These are phyloP conservation scores for Pleurotus djamor DNA, from an alignment of 768 basidiomycete genomes.

Conservation along the genomic window DNA sequence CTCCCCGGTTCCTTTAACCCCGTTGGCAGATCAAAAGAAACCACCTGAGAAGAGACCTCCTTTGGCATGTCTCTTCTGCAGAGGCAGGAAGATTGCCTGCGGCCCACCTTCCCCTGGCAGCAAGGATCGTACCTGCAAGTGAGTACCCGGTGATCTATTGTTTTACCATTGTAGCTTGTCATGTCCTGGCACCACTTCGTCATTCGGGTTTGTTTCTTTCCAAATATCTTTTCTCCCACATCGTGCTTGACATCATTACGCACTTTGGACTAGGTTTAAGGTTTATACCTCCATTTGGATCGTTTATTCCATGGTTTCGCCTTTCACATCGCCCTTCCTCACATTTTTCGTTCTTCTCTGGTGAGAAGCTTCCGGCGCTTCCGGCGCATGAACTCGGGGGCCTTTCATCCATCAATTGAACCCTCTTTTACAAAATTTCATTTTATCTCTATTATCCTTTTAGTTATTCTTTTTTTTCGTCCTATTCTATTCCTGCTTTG, in stretches of 20 bases:
- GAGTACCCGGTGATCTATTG: conserved; percentile 23
- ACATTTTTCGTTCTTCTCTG: too few species aligned
- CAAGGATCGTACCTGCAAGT: conserved; percentile 65
- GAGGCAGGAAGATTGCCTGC: conserved; percentile 69
- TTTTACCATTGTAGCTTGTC: neutral
- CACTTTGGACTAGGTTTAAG: neutral
- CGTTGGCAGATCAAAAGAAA: conserved; percentile 23
- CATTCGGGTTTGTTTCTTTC: neutral
- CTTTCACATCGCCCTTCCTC: neutral
- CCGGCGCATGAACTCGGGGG: neutral
- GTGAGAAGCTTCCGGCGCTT: neutral
- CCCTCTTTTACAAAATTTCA: neutral
- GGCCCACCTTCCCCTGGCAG: conserved; percentile 55
- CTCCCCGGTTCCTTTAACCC: conserved; percentile 17
- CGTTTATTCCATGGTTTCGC: neutral
- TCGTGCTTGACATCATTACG: neutral
- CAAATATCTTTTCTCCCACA: neutral
- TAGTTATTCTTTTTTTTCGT: neutral
- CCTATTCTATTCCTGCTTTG: conserved; percentile 11
- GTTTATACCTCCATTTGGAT: neutral
- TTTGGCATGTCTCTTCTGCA: conserved; percentile 63
- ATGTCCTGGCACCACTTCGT: neutral
- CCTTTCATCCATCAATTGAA: neutral
- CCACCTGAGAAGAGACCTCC: conserved; percentile 52
- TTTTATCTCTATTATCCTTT: neutral